Conservation (phyloP, 257 asterid genomes). For the Nicotiana tomentosiformis region DNA sequence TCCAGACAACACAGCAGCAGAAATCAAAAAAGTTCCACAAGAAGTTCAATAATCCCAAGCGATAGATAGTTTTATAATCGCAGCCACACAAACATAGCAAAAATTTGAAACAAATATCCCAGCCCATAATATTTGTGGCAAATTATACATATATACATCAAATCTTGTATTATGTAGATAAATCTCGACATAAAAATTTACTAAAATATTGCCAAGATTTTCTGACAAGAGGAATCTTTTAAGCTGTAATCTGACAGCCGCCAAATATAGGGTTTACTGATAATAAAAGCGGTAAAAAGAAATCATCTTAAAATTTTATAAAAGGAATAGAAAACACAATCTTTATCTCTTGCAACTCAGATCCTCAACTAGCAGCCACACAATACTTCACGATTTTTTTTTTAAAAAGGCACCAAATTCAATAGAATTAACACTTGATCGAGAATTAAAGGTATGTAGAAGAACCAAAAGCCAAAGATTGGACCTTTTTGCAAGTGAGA, state of each 20-base stretch:
- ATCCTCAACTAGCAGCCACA: neutral
- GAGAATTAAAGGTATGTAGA: neutral
- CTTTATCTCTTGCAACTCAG: neutral
- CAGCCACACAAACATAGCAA: neutral
- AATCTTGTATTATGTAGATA: neutral
- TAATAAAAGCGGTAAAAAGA: neutral
- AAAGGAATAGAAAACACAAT: neutral
- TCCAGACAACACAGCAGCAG: neutral
- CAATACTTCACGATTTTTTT: neutral
- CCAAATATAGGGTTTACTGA: neutral
- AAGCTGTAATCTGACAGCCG: neutral
- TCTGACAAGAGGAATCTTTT: neutral
- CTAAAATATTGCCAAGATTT: neutral
- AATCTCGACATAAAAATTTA: neutral
- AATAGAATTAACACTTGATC: neutral
- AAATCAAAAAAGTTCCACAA: neutral
- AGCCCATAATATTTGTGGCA: too few species aligned
- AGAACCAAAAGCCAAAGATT: neutral
- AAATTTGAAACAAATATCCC: neutral
- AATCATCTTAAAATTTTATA: neutral
- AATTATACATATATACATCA: neutral
- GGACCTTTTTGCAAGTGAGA: conserved; percentile 60
- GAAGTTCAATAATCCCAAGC: neutral
- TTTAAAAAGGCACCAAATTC: neutral
- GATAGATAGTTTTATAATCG: neutral